Conservation (phyloP, 225 moss, liverwort and hornwort genomes). For the Takakia lepidozioides region DNA sequence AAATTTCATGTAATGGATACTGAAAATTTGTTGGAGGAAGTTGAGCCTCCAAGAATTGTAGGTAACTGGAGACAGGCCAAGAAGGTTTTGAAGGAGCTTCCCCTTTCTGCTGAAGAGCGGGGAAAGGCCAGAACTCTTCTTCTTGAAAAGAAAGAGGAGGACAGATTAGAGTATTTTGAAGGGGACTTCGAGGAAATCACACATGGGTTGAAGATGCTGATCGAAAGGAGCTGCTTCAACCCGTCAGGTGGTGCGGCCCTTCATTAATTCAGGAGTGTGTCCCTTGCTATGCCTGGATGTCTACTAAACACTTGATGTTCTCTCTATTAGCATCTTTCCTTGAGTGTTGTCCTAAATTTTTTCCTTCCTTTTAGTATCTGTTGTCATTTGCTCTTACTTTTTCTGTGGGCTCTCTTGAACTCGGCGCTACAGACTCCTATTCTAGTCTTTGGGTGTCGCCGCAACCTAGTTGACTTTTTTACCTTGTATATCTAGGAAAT, state of each 20-base stretch:
- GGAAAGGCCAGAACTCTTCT: conserved; percentile 45
- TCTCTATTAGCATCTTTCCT: too few species aligned
- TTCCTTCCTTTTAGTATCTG: too few species aligned
- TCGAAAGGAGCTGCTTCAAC: conserved; percentile 34
- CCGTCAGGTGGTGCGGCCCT: conserved; percentile 23
- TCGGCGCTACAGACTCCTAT: too few species aligned
- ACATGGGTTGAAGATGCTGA: conserved; percentile 48
- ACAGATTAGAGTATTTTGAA: conserved; percentile 47
- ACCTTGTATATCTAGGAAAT: too few species aligned
- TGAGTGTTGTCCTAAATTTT: too few species aligned
- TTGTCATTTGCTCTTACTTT: too few species aligned
- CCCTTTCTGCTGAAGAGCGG: conserved; percentile 41
- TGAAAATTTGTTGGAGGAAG: conserved; percentile 31
- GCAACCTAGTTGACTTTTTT: too few species aligned
- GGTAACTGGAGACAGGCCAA: conserved; percentile 50
- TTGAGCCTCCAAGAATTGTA: conserved; percentile 27
- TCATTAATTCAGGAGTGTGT: background rate
- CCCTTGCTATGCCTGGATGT: too few species aligned
- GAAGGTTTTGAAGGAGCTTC: conserved; percentile 41
- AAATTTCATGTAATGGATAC: conserved; percentile 32
- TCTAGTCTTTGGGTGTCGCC: too few species aligned
- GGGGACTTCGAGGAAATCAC: conserved; percentile 44
- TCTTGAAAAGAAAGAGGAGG: conserved; percentile 48
- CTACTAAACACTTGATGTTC: too few species aligned
- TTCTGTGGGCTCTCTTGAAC: too few species aligned